Evolutionary conservation across 23 red algal species (phyloP), one percentile per base, ranked within the genome.

Genomic region (Cyanidiococcus yangmingshanensis): DNA sequence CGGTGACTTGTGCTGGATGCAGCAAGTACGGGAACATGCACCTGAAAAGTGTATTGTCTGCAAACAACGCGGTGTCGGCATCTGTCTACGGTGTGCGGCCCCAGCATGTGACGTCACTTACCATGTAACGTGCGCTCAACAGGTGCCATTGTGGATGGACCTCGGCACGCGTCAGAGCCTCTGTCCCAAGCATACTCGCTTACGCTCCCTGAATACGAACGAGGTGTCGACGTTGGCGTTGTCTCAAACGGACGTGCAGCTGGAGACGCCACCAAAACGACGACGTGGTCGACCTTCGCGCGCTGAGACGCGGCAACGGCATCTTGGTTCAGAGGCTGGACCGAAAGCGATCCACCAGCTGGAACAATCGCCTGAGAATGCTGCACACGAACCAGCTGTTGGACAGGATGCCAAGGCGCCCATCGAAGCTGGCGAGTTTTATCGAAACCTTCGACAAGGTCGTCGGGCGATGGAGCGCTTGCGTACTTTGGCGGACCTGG

Each of bases 61-160:
- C 54, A 81, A 36, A 39, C 37, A 81, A 32, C 78, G 78, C 18
- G 50, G 50, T 41, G 51, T 81, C 24, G 78, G 78, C 1, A 3
- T 58, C 17, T 81, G 78, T 59, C 34, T 81, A 1, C 78, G 59
- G n/a, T 81, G 78, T 81, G 40, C 39, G 0, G 58, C 68, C 39
- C 78, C 58, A 35, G 33, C 54, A 63, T 81, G 78, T 68, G 78
- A 71, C 21, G 68, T 67, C 41, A 30, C 41, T 17, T 81, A 71
- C 32, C 78, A 81, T 57, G 50, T 81, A 34, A 58, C 40, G 27
- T 81, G 78, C 38, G 78, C 58, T 0, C 1, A 59, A 25, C 12
- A 38, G 38, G 37, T 30, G 2, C 45, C 34, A 0, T 50, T 81
- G 27, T 58, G 37, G 39, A 81, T 81, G 78, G 57, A 68, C 2